These are phyloP conservation scores for Chaetomiaceae sp. DNA, from an alignment of 2,329 filamentous ascomycete genomes.

Conservation along the genomic window DNA sequence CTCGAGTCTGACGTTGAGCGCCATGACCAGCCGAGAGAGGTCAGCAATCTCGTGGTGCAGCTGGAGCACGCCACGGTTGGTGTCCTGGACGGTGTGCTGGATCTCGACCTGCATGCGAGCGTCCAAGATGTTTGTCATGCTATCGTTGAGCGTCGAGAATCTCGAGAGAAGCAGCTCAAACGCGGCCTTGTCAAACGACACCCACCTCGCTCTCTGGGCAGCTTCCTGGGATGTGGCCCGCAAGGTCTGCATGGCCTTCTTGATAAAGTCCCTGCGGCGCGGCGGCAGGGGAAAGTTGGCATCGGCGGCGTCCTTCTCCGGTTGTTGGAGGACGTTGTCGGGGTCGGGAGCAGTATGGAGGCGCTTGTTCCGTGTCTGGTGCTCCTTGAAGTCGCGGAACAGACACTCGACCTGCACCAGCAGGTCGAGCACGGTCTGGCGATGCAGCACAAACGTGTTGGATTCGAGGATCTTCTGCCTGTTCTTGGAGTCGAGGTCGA, in stretches of 20 bases:
- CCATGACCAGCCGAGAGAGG: conserved; percentile 42
- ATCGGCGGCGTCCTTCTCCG: conserved; percentile 41
- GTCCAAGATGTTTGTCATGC: conserved; percentile 45
- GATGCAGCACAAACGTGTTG: conserved; percentile 45
- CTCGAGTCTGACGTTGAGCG: conserved; percentile 41
- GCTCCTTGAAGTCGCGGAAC: conserved; percentile 42
- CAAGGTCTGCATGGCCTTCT: conserved; percentile 38
- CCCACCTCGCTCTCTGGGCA: conserved; percentile 38
- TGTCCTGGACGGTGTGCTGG: conserved; percentile 43
- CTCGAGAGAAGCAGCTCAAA: conserved; percentile 42
- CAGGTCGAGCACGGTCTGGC: conserved; percentile 45
- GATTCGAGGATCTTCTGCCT: conserved; percentile 40
- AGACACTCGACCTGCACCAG: conserved; percentile 44
- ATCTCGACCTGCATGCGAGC: conserved; percentile 44
- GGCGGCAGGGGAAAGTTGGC: conserved; percentile 42
- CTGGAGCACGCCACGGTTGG: conserved; percentile 43
- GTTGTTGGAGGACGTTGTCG: conserved; percentile 33
- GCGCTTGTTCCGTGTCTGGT: conserved; percentile 37
- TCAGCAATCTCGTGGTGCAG: conserved; percentile 44
- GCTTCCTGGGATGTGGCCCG: conserved; percentile 35
- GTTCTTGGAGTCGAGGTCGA: conserved; percentile 40
- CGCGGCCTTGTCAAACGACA: conserved; percentile 41
- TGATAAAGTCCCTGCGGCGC: conserved; percentile 39
- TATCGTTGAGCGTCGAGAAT: conserved; percentile 43
- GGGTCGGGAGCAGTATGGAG: conserved; percentile 34